These are phyloP conservation scores for Lactuca saligna DNA, from an alignment of 129 eudicot species.

Conservation along the genomic window DNA sequence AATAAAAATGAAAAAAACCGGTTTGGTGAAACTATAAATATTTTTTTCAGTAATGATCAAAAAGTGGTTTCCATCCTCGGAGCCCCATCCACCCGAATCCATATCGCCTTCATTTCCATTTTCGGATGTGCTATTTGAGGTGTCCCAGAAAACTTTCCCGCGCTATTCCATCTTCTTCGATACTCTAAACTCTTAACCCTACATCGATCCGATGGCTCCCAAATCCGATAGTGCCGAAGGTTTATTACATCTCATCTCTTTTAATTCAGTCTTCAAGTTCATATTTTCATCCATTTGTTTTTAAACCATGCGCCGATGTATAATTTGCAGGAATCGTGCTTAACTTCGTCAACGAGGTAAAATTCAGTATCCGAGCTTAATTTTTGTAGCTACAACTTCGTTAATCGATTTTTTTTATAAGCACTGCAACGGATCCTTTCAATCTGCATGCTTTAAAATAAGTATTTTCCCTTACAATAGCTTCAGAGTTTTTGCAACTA, in stretches of 20 bases:
- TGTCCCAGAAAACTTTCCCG: constrained; percentile 30
- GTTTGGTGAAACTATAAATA: too few relatives aligned
- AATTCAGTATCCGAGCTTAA: neutral
- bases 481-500: neutral
- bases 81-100: constrained; percentile 4
- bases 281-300: constrained; percentile 4
- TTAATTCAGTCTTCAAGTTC: constrained; percentile 8
- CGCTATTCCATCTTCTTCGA: constrained; percentile 24
- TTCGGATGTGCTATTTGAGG: neutral
- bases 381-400: neutral
- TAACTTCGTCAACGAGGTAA: constrained; percentile 95
- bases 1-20: too few relatives aligned
- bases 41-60: too few relatives aligned
- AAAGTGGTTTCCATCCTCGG: neutral
- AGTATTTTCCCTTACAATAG: neutral
- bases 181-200: constrained; percentile 24
- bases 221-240: constrained; percentile 81
- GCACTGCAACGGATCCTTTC: neutral
- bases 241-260: constrained; percentile 8
- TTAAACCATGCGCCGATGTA: constrained; percentile 4
- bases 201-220: constrained; percentile 59
- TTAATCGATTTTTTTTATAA: neutral
- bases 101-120: constrained; percentile 1
- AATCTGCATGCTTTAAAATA: neutral
- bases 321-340: constrained; percentile 80